Evolutionary conservation across 768 basidiomycete species (phyloP), one percentile per base, ranked within the genome.

Genomic region (Podaxis sp.): DNA sequence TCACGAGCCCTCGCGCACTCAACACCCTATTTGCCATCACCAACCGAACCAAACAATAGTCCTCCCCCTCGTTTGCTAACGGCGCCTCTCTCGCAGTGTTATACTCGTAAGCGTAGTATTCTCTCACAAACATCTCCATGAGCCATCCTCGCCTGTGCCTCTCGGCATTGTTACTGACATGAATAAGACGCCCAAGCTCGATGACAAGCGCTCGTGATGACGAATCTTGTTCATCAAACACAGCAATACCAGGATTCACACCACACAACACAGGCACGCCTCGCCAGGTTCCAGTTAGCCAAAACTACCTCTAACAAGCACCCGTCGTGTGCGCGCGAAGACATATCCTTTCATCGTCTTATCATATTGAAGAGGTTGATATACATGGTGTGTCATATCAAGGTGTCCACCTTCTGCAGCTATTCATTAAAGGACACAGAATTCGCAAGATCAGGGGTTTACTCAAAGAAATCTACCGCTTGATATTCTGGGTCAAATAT

Each of bases 1-100:
- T 26, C n/a, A 37, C 7, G 33, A 26, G 26, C 41, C 24, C 20
- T 40, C 17, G 11, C 58, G 1, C 30, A 17, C 22, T 28, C 10
- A 30, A 33, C 13, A 5, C 10, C 17, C 44, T 60, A 38, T 54
- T 60, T 60, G 59, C 12, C 59, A 60, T 49, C 24, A 40, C 24
- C 15, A 2, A 4, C 24, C 15, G 24, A 41, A 52, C 49, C 49
- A 60, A 60, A 60, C 17, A 60, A 17, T 1, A 33, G 10, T 44
- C 4, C 20, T 50, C 26, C 26, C 36, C 38, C 8, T 7, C 3
- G 5, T 6, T 54, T 4, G 4, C 6, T 20, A 6, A 13, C 15
- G 40, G 6, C 17, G 17, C 7, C 6, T 10, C 6, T n/a, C 44
- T 46, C 44, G 44, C 17, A 20, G 7, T 4, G n/a, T n/a, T 8